phyloP scores from a whole-genome alignment of 768 basidiomycete genomes.

The Serendipita vermifera region DNA sequence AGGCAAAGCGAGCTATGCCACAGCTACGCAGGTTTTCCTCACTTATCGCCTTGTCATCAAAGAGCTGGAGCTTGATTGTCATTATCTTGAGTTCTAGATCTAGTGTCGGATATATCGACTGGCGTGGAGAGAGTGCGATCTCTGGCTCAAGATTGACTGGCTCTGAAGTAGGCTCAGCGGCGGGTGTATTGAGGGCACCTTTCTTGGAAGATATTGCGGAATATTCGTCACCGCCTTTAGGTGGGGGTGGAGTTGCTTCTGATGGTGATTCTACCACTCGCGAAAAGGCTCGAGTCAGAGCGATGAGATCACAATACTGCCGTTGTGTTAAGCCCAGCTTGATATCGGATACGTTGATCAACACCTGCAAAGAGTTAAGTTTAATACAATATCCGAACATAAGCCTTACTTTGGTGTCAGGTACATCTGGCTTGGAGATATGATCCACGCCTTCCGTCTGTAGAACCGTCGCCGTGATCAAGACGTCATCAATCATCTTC shows the following conservation, averaged over 20 bases:
- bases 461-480: slow-evolving; percentile 51
- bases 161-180: slow-evolving; percentile 3
- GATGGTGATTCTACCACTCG: slow-evolving; percentile 41
- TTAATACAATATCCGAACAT: background rate
- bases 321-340: slow-evolving; percentile 69
- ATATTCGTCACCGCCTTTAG: slow-evolving; percentile 14
- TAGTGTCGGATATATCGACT: slow-evolving; percentile 45
- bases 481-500: slow-evolving; percentile 87
- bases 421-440: slow-evolving; percentile 36
- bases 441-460: slow-evolving; percentile 50
- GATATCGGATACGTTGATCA: slow-evolving; percentile 67
- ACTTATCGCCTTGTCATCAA: slow-evolving; percentile 49
- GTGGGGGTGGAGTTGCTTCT: slow-evolving; percentile 24
- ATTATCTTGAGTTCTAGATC: slow-evolving; percentile 62
- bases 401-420: slow-evolving; percentile 58
- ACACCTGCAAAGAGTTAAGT: slow-evolving; percentile 34
- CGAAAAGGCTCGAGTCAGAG: slow-evolving; percentile 54
- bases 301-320: slow-evolving; percentile 64
- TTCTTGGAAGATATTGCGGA: slow-evolving; percentile 11
- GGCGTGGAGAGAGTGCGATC: slow-evolving; percentile 26
- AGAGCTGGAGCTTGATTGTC: slow-evolving; percentile 73
- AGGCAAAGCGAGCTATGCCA: slow-evolving; percentile 74
- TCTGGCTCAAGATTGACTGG: slow-evolving; percentile 43
- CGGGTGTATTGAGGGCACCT: slow-evolving; percentile 24
- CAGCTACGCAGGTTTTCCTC: slow-evolving; percentile 51